phyloP scores from a whole-genome alignment of 805 yeast genomes.

The Saccharomycopsis capsularis region DNA sequence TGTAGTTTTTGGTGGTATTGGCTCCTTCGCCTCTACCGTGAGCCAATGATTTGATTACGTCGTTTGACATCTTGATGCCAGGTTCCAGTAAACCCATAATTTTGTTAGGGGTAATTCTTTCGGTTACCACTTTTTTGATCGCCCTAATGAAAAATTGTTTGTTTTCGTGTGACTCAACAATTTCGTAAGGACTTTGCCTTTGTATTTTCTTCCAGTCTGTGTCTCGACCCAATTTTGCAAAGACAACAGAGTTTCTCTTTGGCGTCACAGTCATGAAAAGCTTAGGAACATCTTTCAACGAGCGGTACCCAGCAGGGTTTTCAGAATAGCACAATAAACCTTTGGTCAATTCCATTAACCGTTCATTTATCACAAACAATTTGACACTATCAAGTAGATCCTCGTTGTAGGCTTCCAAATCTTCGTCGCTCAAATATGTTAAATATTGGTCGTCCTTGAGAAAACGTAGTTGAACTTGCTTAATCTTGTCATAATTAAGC shows the following conservation, averaged over 20 bases:
- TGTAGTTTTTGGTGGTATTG: background rate
- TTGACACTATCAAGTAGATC: slow-evolving; percentile 13
- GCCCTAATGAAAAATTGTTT: slow-evolving; percentile 6
- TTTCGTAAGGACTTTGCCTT: background rate
- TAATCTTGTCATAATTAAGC: slow-evolving; percentile 16
- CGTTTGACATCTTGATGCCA: background rate
- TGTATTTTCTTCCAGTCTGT: slow-evolving; percentile 2
- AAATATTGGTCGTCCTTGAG: slow-evolving; percentile 18
- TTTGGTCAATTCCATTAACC: slow-evolving; percentile 16
- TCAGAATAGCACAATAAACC: slow-evolving; percentile 14
- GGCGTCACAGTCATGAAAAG: slow-evolving; percentile 5
- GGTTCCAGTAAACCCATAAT: background rate
- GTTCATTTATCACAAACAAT: slow-evolving; percentile 15
- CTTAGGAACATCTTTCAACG: background rate
- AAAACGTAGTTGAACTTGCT: slow-evolving; percentile 13
- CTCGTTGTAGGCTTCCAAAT: slow-evolving; percentile 10
- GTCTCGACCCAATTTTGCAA: background rate
- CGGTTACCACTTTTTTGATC: slow-evolving; percentile 9
- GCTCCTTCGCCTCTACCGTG: background rate
- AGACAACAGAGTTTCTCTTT: slow-evolving; percentile 2
- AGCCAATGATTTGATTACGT: background rate
- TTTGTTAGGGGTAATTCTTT: background rate
- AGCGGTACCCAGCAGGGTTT: slow-evolving; percentile 10
- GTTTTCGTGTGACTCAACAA: slow-evolving; percentile 1
- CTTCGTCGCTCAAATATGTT: slow-evolving; percentile 2